These are phyloP conservation scores for Actinomortierella wolfii DNA, from an alignment of 371 early-diverging fungal species.

Conservation along the genomic window DNA sequence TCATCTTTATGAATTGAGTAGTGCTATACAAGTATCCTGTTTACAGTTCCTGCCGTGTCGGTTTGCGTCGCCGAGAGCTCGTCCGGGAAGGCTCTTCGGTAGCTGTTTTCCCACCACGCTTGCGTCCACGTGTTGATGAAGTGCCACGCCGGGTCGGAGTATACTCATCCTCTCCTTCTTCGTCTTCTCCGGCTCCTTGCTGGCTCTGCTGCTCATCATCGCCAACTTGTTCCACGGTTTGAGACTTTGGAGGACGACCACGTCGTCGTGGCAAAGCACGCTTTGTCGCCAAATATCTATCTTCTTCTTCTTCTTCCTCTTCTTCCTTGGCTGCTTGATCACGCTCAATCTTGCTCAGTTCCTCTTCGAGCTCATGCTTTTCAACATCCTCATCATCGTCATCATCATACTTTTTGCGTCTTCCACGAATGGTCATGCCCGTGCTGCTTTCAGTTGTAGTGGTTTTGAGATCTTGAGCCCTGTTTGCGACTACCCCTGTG, in stretches of 20 bases:
- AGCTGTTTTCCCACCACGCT: not conserved
- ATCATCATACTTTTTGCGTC: slow-evolving; percentile 3
- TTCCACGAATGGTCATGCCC: not conserved
- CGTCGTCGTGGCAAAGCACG: too few species aligned
- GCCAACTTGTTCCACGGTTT: too few species aligned
- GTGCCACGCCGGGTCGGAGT: too few species aligned
- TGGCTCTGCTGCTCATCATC: slow-evolving; percentile 11
- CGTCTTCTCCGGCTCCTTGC: slow-evolving; percentile 9
- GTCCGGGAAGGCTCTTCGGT: slow-evolving; percentile 2
- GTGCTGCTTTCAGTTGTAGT: not conserved
- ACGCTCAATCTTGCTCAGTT: not conserved
- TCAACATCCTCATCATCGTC: not conserved
- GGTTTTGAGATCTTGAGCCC: slow-evolving; percentile 4
- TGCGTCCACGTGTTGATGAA: too few species aligned
- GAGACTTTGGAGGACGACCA: too few species aligned
- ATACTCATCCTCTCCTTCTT: slow-evolving; percentile 7
- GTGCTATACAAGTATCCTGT: too few species aligned
- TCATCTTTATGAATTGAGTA: too few species aligned
- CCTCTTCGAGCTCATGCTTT: not conserved
- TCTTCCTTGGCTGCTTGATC: not conserved
- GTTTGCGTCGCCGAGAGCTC: slow-evolving; percentile 32
- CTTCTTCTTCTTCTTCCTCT: slow-evolving; percentile 12
- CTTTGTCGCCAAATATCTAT: too few species aligned
- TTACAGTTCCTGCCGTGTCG: slow-evolving; percentile 28
- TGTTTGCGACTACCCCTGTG: not conserved